phyloP scores from a whole-genome alignment of 169 alveolate species.

The Eimeria acervulina region DNA sequence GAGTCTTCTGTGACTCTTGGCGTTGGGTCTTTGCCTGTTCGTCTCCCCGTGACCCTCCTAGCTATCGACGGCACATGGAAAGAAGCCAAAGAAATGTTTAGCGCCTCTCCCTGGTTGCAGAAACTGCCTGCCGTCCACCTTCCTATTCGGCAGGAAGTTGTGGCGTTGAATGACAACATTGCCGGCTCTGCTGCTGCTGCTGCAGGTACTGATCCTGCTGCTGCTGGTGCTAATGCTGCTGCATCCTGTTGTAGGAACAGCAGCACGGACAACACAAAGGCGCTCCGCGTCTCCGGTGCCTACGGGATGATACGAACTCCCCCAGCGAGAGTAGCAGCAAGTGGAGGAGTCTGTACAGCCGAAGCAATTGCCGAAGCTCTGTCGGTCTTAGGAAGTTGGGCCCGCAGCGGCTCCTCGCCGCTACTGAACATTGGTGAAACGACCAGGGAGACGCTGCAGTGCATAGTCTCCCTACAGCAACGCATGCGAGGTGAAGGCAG shows the following conservation, averaged over 20 bases:
- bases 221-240: not conserved
- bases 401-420: slow-evolving; percentile 62
- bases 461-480: slow-evolving; percentile 52
- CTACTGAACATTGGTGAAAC: slow-evolving; percentile 62
- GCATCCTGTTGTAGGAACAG: slow-evolving; percentile 23
- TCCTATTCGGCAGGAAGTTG: not conserved
- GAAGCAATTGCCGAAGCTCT: slow-evolving; percentile 73
- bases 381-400: slow-evolving; percentile 66
- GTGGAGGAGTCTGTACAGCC: slow-evolving; percentile 83
- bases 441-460: slow-evolving; percentile 64
- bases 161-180: not conserved
- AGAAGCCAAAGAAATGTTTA: slow-evolving; percentile 80
- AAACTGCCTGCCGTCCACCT: slow-evolving; percentile 76
- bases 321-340: slow-evolving; percentile 67
- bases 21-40: slow-evolving; percentile 61
- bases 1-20: slow-evolving; percentile 69
- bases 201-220: not conserved
- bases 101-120: slow-evolving; percentile 73
- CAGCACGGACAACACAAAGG: not conserved
- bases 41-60: slow-evolving; percentile 77
- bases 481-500: slow-evolving; percentile 16
- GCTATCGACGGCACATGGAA: slow-evolving; percentile 83
- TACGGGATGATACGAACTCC: slow-evolving; percentile 78
- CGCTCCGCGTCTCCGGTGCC: slow-evolving; percentile 66
- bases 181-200: not conserved